phyloP scores from a whole-genome alignment of 176 grass and related monocot species.

The Juncus inflexus region DNA sequence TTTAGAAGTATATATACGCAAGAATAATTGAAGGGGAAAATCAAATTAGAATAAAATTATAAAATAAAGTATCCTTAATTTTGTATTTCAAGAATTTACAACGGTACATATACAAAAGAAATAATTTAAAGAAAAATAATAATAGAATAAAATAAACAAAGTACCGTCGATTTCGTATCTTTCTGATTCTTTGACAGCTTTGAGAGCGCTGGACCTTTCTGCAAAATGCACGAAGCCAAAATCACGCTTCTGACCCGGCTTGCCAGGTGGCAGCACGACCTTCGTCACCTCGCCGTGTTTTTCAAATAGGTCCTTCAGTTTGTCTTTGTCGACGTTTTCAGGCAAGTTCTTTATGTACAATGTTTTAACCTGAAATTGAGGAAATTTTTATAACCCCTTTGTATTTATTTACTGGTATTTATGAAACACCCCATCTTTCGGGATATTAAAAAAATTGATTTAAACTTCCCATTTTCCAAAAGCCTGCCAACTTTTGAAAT shows the following conservation, averaged over 20 bases:
- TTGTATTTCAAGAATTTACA: too few relatives aligned
- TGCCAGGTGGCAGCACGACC: conserved; percentile 76
- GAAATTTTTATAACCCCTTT: too few relatives aligned
- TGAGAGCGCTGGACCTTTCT: conserved; percentile 91
- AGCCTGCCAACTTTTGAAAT: too few relatives aligned
- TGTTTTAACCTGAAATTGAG: conserved; percentile 65
- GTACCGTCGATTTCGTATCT: conserved; percentile 96
- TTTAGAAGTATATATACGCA: too few relatives aligned
- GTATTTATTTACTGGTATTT: too few relatives aligned
- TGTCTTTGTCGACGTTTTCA: conserved; percentile 76
- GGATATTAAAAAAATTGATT: too few relatives aligned
- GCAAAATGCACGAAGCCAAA: conserved; percentile 97
- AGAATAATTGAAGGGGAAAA: neutral
- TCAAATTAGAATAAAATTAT: too few relatives aligned
- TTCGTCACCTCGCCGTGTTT: conserved; percentile 79
- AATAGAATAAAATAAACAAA: neutral
- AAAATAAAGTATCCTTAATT: too few relatives aligned
- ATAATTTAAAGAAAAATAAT: too few relatives aligned
- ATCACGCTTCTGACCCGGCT: conserved; percentile 87
- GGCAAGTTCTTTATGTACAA: conserved; percentile 97
- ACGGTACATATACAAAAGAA: too few relatives aligned
- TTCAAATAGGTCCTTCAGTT: conserved; percentile 86
- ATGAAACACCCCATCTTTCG: too few relatives aligned
- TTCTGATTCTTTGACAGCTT: conserved; percentile 77
- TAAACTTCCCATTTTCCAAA: too few relatives aligned